Evolutionary conservation across 768 basidiomycete species (phyloP).

Genomic region (Nidula microcarpa): DNA sequence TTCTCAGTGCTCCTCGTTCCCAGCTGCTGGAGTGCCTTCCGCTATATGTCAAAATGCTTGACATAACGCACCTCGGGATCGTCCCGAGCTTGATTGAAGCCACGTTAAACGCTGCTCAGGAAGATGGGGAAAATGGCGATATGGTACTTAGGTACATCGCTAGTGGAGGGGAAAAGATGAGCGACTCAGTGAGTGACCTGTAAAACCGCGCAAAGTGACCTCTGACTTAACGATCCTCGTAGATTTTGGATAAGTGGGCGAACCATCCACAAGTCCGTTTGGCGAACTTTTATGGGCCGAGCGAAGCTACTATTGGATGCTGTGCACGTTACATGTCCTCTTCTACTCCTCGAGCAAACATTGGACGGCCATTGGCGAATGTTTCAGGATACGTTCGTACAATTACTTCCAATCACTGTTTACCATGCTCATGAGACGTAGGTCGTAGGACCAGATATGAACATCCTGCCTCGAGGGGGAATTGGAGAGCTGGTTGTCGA

Average conservation of each 20-base stretch:
- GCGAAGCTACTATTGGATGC: slow-evolving; percentile 51
- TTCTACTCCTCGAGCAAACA: slow-evolving; percentile 35
- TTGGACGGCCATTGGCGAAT: slow-evolving; percentile 37
- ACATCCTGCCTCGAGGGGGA: slow-evolving; percentile 38
- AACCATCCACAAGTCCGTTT: slow-evolving; percentile 38
- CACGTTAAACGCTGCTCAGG: slow-evolving; percentile 31
- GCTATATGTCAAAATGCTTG: slow-evolving; percentile 27
- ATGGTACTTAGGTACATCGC: slow-evolving; percentile 38
- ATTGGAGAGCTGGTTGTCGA: slow-evolving; percentile 48
- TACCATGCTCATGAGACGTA: slow-evolving; percentile 16
- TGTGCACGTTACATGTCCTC: slow-evolving; percentile 39
- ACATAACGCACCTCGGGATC: slow-evolving; percentile 46
- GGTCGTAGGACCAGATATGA: slow-evolving; percentile 39
- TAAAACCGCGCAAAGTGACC: background rate
- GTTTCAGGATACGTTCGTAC: slow-evolving; percentile 28
- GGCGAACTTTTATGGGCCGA: slow-evolving; percentile 52
- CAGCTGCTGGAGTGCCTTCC: slow-evolving; percentile 40
- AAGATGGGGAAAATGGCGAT: slow-evolving; percentile 12
- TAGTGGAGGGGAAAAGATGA: slow-evolving; percentile 53
- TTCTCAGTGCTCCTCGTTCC: slow-evolving; percentile 39
- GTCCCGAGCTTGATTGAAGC: slow-evolving; percentile 53
- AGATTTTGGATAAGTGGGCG: slow-evolving; percentile 46
- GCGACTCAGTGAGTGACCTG: slow-evolving; percentile 34
- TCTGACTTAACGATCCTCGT: background rate
- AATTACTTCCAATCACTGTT: background rate